A percentile compares a stretch with the other conserved stretches of the same genome.
Evolutionary conservation across 176 grass and related monocot genomes (phyloP).

Genomic region (Pharus latifolius): DNA sequence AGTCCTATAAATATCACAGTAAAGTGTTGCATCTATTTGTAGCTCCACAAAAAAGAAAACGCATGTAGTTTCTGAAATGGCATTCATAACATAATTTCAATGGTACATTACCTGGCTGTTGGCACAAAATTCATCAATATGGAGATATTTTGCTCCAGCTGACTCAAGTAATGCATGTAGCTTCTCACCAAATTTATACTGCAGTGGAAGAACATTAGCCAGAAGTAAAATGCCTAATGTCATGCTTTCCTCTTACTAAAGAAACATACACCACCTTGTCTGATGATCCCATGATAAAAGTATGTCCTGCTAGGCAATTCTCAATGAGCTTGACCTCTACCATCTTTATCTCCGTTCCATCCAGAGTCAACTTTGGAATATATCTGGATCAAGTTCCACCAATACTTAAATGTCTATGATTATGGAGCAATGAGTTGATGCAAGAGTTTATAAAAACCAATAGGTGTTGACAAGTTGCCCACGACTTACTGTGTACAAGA

Average conservation of each 20-base stretch:
- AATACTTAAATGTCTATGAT: slow-evolving; percentile 10
- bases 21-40: slow-evolving; percentile 23
- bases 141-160: slow-evolving; percentile 63
- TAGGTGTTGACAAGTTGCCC: neutral
- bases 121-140: slow-evolving; percentile 58
- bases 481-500: slow-evolving; percentile 69
- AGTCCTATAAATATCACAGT: slow-evolving; percentile 44
- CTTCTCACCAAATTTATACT: slow-evolving; percentile 93
- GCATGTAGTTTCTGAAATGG: neutral
- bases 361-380: slow-evolving; percentile 56
- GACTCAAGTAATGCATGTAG: slow-evolving; percentile 51
- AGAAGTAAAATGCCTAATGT: neutral
- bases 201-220: slow-evolving; percentile 12
- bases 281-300: slow-evolving; percentile 63
- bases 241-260: neutral
- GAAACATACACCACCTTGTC: slow-evolving; percentile 43
- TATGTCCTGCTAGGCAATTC: slow-evolving; percentile 54
- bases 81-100: slow-evolving; percentile 1
- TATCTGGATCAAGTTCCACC: slow-evolving; percentile 43
- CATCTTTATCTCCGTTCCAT: slow-evolving; percentile 57
- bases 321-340: slow-evolving; percentile 46
- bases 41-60: slow-evolving; percentile 26
- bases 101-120: slow-evolving; percentile 61
- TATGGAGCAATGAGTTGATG: neutral
- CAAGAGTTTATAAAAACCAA: slow-evolving; percentile 20